A percentile compares a stretch with the other conserved stretches of the same genome.
These are phyloP conservation scores for Trametes sanguinea DNA, from an alignment of 768 basidiomycete genomes.

Conservation along the genomic window DNA sequence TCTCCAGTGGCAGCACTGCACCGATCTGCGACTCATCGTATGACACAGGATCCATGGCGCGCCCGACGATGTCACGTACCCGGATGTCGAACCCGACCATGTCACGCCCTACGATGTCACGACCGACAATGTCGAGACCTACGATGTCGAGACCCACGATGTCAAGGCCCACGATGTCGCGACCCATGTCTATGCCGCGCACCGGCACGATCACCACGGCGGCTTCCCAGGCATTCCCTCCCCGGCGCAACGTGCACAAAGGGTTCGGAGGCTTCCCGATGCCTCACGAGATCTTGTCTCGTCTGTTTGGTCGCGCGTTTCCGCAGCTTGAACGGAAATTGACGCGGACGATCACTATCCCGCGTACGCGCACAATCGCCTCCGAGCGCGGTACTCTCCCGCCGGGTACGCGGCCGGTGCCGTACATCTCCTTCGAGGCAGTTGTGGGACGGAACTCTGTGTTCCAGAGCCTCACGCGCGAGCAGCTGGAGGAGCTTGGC, in stretches of 20 bases:
- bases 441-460: conserved; percentile 80
- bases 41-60: conserved; percentile 29
- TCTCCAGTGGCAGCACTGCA: neutral
- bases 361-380: conserved; percentile 62
- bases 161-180: conserved; percentile 20
- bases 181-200: conserved; percentile 17
- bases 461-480: conserved; percentile 68
- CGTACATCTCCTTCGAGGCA: conserved; percentile 87
- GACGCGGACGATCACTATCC: conserved; percentile 74
- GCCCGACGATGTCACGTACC: conserved; percentile 16
- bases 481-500: conserved; percentile 89
- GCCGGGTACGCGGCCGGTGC: conserved; percentile 53
- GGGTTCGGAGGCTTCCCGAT: conserved; percentile 78
- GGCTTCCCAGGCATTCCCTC: conserved; percentile 15
- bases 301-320: conserved; percentile 56
- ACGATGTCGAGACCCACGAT: conserved; percentile 20
- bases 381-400: conserved; percentile 39
- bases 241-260: conserved; percentile 38
- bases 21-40: neutral
- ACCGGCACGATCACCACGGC: conserved; percentile 22
- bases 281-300: conserved; percentile 56
- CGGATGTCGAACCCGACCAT: conserved; percentile 14
- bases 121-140: conserved; percentile 4
- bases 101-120: conserved; percentile 16
- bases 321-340: conserved; percentile 62